phyloP scores from a whole-genome alignment of 345 rosid species.

The Heritiera fomes region DNA sequence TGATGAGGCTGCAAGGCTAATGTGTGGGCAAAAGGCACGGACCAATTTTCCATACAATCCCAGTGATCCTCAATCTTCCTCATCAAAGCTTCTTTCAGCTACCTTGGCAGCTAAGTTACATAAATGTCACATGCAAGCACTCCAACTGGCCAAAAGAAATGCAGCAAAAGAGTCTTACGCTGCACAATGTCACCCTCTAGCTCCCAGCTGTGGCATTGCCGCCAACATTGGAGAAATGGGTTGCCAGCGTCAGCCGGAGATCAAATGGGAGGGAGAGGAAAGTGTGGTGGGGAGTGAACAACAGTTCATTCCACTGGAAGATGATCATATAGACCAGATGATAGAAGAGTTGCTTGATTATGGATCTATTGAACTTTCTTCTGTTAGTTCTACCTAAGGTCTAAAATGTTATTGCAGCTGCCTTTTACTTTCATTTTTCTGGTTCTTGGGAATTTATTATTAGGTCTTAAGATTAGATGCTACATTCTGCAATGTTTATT shows the following conservation, averaged over 20 bases:
- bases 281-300: conserved; percentile 18
- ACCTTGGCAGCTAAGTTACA: conserved; percentile 66
- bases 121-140: conserved; percentile 62
- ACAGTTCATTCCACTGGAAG: conserved; percentile 51
- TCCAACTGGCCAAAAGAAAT: conserved; percentile 43
- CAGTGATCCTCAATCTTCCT: conserved; percentile 46
- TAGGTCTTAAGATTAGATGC: neutral
- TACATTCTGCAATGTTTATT: neutral
- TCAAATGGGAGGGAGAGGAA: conserved; percentile 35
- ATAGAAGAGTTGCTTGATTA: conserved; percentile 66
- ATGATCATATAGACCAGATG: conserved; percentile 74
- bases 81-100: conserved; percentile 65
- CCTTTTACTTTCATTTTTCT: neutral
- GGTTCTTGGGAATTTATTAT: neutral
- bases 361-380: conserved; percentile 58
- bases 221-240: conserved; percentile 14
- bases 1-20: conserved; percentile 75
- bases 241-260: conserved; percentile 34
- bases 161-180: conserved; percentile 28
- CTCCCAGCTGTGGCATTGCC: conserved; percentile 21
- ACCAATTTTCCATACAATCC: conserved; percentile 68
- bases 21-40: conserved; percentile 67
- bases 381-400: conserved; percentile 24
- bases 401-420: conserved; percentile 1
- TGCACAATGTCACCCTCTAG: conserved; percentile 21